Evolutionary conservation across 768 basidiomycete species (phyloP).

Genomic region (Plicaturopsis crispa): DNA sequence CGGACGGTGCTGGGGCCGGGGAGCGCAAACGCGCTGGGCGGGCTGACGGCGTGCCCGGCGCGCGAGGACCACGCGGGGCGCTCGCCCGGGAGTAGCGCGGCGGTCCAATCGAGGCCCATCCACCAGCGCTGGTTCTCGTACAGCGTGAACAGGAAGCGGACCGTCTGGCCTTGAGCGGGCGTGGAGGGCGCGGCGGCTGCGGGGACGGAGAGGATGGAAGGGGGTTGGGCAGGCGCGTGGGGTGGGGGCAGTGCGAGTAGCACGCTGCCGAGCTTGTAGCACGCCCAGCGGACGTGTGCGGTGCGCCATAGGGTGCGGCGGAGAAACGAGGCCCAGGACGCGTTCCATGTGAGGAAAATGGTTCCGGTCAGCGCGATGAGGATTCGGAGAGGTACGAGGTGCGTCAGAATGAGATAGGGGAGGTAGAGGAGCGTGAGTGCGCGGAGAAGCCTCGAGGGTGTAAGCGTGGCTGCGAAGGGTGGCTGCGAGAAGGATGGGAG

Average conservation of each 20-base stretch:
- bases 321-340: constrained; percentile 57
- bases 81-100: constrained; percentile 82
- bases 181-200: constrained; percentile 16
- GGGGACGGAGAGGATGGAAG: constrained; percentile 21
- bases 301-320: constrained; percentile 52
- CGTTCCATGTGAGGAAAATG: constrained; percentile 50
- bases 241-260: constrained; percentile 52
- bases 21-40: constrained; percentile 62
- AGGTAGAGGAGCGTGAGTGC: constrained; percentile 46
- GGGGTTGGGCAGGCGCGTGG: constrained; percentile 19
- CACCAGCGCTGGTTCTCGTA: constrained; percentile 97
- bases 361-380: constrained; percentile 55
- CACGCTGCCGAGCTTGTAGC: constrained; percentile 42
- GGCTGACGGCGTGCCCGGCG: constrained; percentile 51
- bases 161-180: constrained; percentile 19
- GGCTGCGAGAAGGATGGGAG: constrained; percentile 34
- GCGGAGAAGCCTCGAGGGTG: constrained; percentile 39
- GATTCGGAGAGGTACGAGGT: constrained; percentile 54
- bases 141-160: constrained; percentile 82
- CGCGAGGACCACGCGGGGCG: constrained; percentile 81
- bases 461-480: constrained; percentile 19
- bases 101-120: constrained; percentile 96
- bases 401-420: constrained; percentile 61
- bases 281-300: constrained; percentile 59
- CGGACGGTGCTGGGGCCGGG: constrained; percentile 56